A percentile compares a stretch with the other conserved stretches of the same genome.
Conservation (phyloP, 129 eudicot species). For the Calendula officinalis region DNA sequence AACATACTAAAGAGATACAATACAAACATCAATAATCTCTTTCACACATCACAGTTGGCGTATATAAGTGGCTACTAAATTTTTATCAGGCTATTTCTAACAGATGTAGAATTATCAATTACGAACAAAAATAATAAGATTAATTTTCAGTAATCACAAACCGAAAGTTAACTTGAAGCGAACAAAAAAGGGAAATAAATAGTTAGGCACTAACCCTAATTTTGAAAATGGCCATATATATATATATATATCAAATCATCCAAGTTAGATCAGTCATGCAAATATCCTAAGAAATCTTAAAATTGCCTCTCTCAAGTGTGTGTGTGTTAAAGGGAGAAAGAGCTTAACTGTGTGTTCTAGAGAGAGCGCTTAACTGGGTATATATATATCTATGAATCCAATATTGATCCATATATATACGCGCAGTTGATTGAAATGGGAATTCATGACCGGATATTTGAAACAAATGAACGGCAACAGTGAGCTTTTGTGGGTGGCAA, state of each 20-base stretch:
- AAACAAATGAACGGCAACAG: conserved; percentile 20
- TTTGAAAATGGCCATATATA: conserved; percentile 16
- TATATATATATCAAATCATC: neutral
- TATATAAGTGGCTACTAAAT: too few species aligned
- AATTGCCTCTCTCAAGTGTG: conserved; percentile 11
- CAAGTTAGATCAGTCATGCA: neutral
- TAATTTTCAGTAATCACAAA: conserved; percentile 5
- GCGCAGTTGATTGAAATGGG: conserved; percentile 18
- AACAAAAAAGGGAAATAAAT: conserved; percentile 2
- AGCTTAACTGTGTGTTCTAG: neutral
- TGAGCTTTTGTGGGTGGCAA: conserved; percentile 21
- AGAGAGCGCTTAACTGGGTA: conserved; percentile 30
- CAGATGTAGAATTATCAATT: too few species aligned
- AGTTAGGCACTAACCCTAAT: conserved; percentile 27
- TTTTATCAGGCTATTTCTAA: too few species aligned
- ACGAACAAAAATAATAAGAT: neutral
- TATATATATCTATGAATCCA: neutral
- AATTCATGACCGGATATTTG: conserved; percentile 9
- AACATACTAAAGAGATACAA: neutral
- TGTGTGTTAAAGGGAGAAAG: conserved; percentile 6
- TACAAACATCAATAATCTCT: too few species aligned
- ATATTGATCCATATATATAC: neutral
- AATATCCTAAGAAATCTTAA: conserved; percentile 13
- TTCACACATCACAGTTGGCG: too few species aligned
- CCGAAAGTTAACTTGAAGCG: conserved; percentile 4